Evolutionary conservation across 208 protist genomes (phyloP).

Genomic region (Leishmania tarentolae): DNA sequence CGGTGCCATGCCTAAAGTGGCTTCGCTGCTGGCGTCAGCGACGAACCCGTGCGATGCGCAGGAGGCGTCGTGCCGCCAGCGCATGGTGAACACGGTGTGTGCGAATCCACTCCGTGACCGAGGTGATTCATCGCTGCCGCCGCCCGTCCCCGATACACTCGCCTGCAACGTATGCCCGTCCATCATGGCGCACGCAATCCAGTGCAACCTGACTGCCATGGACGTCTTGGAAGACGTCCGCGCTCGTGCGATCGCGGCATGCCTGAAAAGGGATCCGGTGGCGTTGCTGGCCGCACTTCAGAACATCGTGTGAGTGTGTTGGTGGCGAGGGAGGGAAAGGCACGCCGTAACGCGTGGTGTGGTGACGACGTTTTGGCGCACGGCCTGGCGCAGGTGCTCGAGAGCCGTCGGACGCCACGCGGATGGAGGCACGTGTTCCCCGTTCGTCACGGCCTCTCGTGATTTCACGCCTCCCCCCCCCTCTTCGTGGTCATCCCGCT

Average conservation of each 20-base stretch:
- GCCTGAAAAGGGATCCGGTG: slow-evolving; percentile 44
- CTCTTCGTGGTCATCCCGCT: neutral
- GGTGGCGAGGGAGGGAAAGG: neutral
- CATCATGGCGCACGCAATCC: slow-evolving; percentile 43
- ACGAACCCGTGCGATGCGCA: slow-evolving; percentile 12
- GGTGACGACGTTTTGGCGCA: neutral
- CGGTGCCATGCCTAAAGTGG: neutral
- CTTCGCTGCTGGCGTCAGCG: neutral
- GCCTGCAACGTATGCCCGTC: slow-evolving; percentile 44
- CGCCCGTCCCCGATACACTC: neutral
- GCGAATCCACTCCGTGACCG: neutral
- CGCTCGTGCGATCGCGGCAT: slow-evolving; percentile 51
- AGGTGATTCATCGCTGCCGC: neutral
- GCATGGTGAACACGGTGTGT: slow-evolving; percentile 1
- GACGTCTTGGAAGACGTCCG: slow-evolving; percentile 41
- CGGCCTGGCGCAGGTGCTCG: neutral
- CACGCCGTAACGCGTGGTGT: neutral
- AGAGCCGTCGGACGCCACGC: neutral
- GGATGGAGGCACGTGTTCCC: neutral
- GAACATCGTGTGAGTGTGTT: slow-evolving; percentile 25
- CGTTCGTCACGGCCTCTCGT: too few species aligned
- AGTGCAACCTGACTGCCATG: slow-evolving; percentile 50
- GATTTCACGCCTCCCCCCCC: neutral
- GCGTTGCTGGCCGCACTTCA: slow-evolving; percentile 51
- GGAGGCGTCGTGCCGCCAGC: slow-evolving; percentile 19